phyloP scores from a whole-genome alignment of 2,329 filamentous ascomycete genomes.

The Erysiphe neolycopersici region DNA sequence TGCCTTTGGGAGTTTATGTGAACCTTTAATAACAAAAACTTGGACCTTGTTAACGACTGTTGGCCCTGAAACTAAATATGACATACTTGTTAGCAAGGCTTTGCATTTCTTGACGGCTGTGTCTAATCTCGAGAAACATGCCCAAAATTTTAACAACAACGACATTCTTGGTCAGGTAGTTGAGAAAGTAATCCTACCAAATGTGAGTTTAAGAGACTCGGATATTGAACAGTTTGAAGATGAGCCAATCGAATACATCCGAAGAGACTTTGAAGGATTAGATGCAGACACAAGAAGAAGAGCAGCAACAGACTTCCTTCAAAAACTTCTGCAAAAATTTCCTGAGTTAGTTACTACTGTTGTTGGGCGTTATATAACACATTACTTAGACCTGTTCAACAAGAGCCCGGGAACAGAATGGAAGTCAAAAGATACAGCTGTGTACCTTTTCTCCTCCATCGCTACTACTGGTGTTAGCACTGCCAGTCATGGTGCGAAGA shows the following conservation, averaged over 20 bases:
- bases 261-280: conserved; percentile 80
- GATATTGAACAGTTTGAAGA: conserved; percentile 94
- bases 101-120: conserved; percentile 85
- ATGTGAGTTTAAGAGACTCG: conserved; percentile 71
- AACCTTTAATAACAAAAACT: conserved; percentile 65
- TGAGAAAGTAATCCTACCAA: conserved; percentile 86
- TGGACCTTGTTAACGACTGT: conserved; percentile 79
- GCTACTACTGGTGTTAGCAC: conserved; percentile 79
- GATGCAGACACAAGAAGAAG: conserved; percentile 81
- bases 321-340: conserved; percentile 70
- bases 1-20: conserved; percentile 56
- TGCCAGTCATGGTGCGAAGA: conserved; percentile 68
- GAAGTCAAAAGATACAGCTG: conserved; percentile 96
- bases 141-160: conserved; percentile 62
- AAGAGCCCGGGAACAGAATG: conserved; percentile 46
- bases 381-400: conserved; percentile 52
- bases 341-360: conserved; percentile 62
- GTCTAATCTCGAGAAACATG: conserved; percentile 50
- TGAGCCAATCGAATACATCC: conserved; percentile 95
- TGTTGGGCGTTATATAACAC: conserved; percentile 66
- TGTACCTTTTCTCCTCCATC: conserved; percentile 85
- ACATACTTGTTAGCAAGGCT: conserved; percentile 80
- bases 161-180: conserved; percentile 62
- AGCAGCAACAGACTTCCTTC: conserved; percentile 82
- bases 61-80: conserved; percentile 73